phyloP scores from a whole-genome alignment of 176 grass and related monocot species.

The Paspalum notatum region DNA sequence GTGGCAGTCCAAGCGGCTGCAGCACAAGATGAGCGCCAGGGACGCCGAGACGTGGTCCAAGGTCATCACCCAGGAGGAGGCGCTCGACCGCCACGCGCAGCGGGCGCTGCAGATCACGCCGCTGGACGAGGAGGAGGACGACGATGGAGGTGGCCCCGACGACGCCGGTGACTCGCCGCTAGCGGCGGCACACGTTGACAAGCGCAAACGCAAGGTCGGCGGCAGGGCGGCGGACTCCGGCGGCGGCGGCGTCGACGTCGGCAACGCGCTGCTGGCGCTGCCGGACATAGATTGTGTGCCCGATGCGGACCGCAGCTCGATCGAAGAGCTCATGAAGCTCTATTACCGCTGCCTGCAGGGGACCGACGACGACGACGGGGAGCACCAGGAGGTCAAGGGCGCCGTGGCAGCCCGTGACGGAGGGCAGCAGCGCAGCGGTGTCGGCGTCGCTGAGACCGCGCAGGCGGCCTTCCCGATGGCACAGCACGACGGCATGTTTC shows the following conservation, averaged over 20 bases:
- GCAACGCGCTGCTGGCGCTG: slow-evolving; percentile 25
- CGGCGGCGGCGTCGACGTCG: background rate
- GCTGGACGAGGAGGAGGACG: background rate
- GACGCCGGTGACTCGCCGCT: background rate
- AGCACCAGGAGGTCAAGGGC: background rate
- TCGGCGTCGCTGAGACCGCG: background rate
- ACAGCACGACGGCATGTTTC: background rate
- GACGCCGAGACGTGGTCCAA: slow-evolving; percentile 38
- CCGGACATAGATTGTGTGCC: slow-evolving; percentile 24
- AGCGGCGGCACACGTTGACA: slow-evolving; percentile 27
- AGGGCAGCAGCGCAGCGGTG: slow-evolving; percentile 12
- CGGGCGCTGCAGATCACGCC: slow-evolving; percentile 34
- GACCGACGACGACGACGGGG: background rate
- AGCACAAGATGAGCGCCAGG: slow-evolving; percentile 55
- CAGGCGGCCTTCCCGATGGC: background rate
- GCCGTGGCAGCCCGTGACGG: background rate
- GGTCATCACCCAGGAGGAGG: slow-evolving; percentile 48
- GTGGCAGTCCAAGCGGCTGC: slow-evolving; percentile 53
- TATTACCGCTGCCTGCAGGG: slow-evolving; percentile 51
- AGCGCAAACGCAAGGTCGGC: slow-evolving; percentile 35
- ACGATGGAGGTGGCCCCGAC: background rate
- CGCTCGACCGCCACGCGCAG: slow-evolving; percentile 6
- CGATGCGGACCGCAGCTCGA: slow-evolving; percentile 42
- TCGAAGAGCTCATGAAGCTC: slow-evolving; percentile 55
- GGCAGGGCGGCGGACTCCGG: background rate